These are phyloP conservation scores for Aspergillus fructus DNA, from an alignment of 2,329 filamentous ascomycete species.

Conservation along the genomic window DNA sequence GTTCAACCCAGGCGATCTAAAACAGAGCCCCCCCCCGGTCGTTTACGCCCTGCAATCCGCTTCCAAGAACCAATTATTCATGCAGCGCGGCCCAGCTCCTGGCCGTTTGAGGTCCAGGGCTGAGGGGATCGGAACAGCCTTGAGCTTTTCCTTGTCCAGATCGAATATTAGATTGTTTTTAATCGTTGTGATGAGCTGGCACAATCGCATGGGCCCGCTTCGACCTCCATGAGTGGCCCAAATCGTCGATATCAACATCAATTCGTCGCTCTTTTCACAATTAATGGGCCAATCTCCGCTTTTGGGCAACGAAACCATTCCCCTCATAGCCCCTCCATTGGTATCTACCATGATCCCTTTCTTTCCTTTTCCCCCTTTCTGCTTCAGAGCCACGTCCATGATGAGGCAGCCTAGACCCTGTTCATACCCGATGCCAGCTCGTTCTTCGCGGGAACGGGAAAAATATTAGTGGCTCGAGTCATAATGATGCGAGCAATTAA, in stretches of 20 bases:
- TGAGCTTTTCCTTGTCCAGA: slow-evolving; percentile 11
- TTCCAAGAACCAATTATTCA: slow-evolving; percentile 22
- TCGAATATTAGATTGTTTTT: slow-evolving; percentile 13
- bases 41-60: slow-evolving; percentile 15
- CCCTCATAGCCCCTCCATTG: slow-evolving; percentile 11
- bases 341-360: slow-evolving; percentile 9
- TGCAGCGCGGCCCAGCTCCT: slow-evolving; percentile 31
- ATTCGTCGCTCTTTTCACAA: slow-evolving; percentile 21
- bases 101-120: slow-evolving; percentile 19
- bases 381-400: slow-evolving; percentile 14
- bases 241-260: slow-evolving; percentile 20
- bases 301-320: slow-evolving; percentile 26
- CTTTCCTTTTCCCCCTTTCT: slow-evolving; percentile 8
- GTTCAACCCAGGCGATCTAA: neutral
- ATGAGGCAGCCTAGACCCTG: slow-evolving; percentile 18
- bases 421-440: slow-evolving; percentile 22
- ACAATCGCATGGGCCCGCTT: slow-evolving; percentile 25
- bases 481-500: slow-evolving; percentile 10
- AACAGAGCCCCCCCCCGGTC: slow-evolving; percentile 11
- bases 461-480: slow-evolving; percentile 9
- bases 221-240: slow-evolving; percentile 17
- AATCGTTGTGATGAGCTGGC: slow-evolving; percentile 33
- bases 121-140: slow-evolving; percentile 14
- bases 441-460: slow-evolving; percentile 11
- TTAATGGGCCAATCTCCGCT: slow-evolving; percentile 28